Evolutionary conservation across 1,139 yeast species (phyloP).

Genomic region (Yamadazyma oceani): DNA sequence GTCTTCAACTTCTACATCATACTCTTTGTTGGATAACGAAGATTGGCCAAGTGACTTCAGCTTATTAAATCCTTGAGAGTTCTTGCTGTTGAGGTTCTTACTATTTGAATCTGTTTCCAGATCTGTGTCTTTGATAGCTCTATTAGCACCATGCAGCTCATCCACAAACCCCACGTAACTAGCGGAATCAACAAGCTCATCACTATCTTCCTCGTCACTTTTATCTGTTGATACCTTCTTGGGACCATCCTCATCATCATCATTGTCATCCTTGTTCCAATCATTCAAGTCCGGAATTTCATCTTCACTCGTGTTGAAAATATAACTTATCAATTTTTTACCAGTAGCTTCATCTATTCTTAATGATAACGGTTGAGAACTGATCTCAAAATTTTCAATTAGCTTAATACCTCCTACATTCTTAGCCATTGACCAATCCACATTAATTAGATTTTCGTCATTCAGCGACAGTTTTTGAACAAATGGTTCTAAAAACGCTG

Average conservation of each 20-base stretch:
- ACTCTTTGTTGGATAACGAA: slow-evolving; percentile 18
- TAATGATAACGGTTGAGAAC: slow-evolving; percentile 54
- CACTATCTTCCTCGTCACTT: slow-evolving; percentile 6
- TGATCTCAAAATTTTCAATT: slow-evolving; percentile 52
- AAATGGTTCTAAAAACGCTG: slow-evolving; percentile 39
- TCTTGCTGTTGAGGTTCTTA: background rate
- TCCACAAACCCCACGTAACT: slow-evolving; percentile 15
- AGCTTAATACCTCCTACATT: slow-evolving; percentile 70
- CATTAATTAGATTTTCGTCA: slow-evolving; percentile 35
- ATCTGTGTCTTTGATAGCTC: slow-evolving; percentile 1
- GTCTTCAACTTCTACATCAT: slow-evolving; percentile 45
- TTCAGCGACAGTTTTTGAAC: slow-evolving; percentile 14
- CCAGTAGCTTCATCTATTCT: slow-evolving; percentile 65
- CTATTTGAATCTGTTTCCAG: slow-evolving; percentile 1
- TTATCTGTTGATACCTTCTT: slow-evolving; percentile 9
- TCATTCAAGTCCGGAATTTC: slow-evolving; percentile 29
- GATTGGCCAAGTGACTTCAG: slow-evolving; percentile 11
- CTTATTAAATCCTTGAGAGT: slow-evolving; percentile 2
- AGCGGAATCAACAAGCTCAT: slow-evolving; percentile 3
- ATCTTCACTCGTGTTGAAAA: slow-evolving; percentile 45
- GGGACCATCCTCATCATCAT: slow-evolving; percentile 3
- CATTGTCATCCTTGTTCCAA: slow-evolving; percentile 12
- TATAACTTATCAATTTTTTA: slow-evolving; percentile 51
- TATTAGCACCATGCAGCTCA: slow-evolving; percentile 10
- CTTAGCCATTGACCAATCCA: slow-evolving; percentile 64